Base-by-base conservation (phyloP, 106 monocot genomes). In the Dendrobium chrysotoxum region DNA sequence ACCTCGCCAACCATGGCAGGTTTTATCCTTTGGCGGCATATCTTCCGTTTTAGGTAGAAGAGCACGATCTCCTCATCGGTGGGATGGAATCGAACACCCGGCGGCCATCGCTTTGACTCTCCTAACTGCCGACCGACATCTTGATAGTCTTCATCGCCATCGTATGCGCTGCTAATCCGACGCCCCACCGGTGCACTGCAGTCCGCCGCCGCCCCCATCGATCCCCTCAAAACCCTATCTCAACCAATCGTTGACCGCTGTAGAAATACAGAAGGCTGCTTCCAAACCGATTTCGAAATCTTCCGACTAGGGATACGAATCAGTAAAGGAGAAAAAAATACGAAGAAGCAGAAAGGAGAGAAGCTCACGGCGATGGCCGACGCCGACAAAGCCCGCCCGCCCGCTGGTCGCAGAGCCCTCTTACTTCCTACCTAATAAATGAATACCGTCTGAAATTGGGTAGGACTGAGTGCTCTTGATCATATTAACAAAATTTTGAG, bases 21-120 rank as follows among this genome's bases (percentile, higher is more conserved):
- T 17, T 38, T 55, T 76, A 89, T 75, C 39, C 83, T 79, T 30
- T 86, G 88, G 61, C 89, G 50, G 85, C 85, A 89, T 82, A 94
- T 85, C 94, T 91, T 94, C 77, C 97, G 86, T 88, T 94, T 97
- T 38, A 97, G 94, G 78, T 94, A 97, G 84, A 88, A 92, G 75
- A 94, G 78, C 18, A 97, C 91, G n/a, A 97, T 86, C 85, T 97
- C 97, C 89, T 92, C 94, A 84, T 97, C 97, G 28, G 97, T 97
- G n/a, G 97, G 97, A 50, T 95, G 94, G 83, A 97, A 97, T 39
- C 97, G 86, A 82, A 94, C 92, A 31, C 97, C 97, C 6, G 94
- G 91, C 2, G 96, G 91, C 94, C 90, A 92, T 11, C 80, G 54
- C 38, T 71, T 74, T 39, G 74, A 7, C 3, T 47, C 76, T 46